phyloP scores from a whole-genome alignment of 257 asterid genomes.

The Linderniella brevidens region DNA sequence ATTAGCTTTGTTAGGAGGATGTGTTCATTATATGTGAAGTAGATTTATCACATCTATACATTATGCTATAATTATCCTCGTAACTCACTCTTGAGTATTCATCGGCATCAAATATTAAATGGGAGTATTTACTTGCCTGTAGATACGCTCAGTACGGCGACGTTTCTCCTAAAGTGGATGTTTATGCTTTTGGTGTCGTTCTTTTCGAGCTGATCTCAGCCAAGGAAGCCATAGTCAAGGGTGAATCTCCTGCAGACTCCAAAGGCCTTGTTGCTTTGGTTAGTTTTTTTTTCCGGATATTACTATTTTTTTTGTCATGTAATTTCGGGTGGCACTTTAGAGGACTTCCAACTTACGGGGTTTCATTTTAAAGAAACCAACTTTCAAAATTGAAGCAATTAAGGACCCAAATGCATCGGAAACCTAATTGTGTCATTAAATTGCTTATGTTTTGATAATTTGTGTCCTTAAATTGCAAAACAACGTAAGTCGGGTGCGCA shows the following conservation, averaged over 20 bases:
- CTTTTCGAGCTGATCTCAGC: constrained; percentile 81
- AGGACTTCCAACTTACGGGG: no score
- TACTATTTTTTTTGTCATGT: no score
- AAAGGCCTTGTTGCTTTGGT: constrained; percentile 79
- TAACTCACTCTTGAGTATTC: no score
- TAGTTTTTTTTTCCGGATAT: constrained; percentile 16
- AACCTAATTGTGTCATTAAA: no score
- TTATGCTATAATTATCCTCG: neutral
- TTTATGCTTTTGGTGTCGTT: constrained; percentile 92
- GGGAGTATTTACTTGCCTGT: constrained; percentile 14
- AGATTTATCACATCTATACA: neutral
- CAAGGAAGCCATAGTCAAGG: constrained; percentile 77
- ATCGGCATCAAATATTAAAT: no score
- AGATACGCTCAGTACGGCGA: constrained; percentile 92
- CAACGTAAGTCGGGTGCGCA: no score
- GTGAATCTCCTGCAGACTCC: constrained; percentile 43
- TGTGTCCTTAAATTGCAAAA: no score
- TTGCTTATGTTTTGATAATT: no score
- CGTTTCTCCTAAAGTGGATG: constrained; percentile 87
- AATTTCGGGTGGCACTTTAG: no score
- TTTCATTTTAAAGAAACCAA: no score
- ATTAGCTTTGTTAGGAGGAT: neutral
- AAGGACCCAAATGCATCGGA: no score
- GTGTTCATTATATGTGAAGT: neutral
- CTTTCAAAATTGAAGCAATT: no score